phyloP scores from a whole-genome alignment of 2,329 filamentous ascomycete genomes.

The Paracorniculantispora psalliotae region DNA sequence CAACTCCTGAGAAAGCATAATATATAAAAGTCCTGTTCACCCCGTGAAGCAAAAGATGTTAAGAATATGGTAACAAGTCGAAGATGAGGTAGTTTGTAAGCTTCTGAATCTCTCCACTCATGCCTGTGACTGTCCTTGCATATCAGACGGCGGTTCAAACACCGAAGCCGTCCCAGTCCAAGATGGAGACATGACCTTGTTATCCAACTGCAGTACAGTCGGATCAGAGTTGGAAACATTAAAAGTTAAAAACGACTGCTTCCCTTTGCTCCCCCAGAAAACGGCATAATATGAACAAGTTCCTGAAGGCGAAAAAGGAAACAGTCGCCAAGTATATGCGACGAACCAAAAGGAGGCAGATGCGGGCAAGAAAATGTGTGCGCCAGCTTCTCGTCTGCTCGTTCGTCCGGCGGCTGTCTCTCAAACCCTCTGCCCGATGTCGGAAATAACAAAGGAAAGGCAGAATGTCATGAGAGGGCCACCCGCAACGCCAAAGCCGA shows the following conservation, averaged over 20 bases:
- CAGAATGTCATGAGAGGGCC: neutral
- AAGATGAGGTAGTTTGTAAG: neutral
- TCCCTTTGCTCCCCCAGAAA: neutral
- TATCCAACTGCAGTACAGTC: neutral
- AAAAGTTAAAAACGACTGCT: slow-evolving; percentile 7
- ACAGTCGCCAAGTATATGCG: slow-evolving; percentile 10
- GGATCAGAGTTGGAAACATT: neutral
- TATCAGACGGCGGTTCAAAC: neutral
- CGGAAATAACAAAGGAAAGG: neutral
- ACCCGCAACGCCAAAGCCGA: neutral
- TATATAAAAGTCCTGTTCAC: slow-evolving; percentile 3
- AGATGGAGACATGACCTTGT: neutral
- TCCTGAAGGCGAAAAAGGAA: neutral
- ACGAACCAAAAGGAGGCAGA: slow-evolving; percentile 11
- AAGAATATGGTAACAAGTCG: slow-evolving; percentile 6
- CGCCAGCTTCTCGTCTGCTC: neutral
- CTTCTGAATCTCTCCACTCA: neutral
- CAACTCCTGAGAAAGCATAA: neutral
- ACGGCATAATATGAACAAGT: neutral
- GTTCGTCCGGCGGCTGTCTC: no score
- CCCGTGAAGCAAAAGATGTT: slow-evolving; percentile 8
- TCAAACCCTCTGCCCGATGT: neutral
- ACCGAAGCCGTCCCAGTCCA: neutral
- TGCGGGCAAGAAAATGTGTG: neutral
- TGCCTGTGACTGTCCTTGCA: neutral